These are phyloP conservation scores for Arthrobotrys pseudoclavata DNA, from an alignment of 2,329 filamentous ascomycete species.

Conservation along the genomic window DNA sequence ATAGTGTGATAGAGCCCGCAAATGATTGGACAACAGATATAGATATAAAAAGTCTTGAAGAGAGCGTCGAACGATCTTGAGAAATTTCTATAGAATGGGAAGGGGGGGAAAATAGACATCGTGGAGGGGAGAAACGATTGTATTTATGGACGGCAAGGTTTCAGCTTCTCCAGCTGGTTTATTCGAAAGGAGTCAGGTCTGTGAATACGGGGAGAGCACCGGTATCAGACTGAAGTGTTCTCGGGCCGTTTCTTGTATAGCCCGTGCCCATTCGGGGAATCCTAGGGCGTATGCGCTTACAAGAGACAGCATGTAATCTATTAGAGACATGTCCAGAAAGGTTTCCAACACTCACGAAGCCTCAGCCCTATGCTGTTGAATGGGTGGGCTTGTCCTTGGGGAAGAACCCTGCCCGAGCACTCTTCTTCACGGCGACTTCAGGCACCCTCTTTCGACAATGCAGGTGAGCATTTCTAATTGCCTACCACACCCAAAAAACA, in stretches of 20 bases:
- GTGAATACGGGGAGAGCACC: slow-evolving; percentile 16
- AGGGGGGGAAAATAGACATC: slow-evolving; percentile 13
- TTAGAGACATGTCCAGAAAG: slow-evolving; percentile 28
- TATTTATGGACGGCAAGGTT: slow-evolving; percentile 55
- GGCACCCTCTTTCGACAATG: slow-evolving; percentile 47
- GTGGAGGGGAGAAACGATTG: slow-evolving; percentile 40
- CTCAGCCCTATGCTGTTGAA: slow-evolving; percentile 49
- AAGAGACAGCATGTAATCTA: slow-evolving; percentile 31
- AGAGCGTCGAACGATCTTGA: slow-evolving; percentile 21
- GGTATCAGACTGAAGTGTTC: slow-evolving; percentile 18
- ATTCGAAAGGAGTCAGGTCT: slow-evolving; percentile 23
- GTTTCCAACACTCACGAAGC: slow-evolving; percentile 6
- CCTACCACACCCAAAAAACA: slow-evolving; percentile 48
- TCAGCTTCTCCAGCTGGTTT: slow-evolving; percentile 37
- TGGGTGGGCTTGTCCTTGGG: slow-evolving; percentile 19
- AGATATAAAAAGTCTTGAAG: background rate
- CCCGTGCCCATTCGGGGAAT: slow-evolving; percentile 19
- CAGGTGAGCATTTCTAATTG: slow-evolving; percentile 59
- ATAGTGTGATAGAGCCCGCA: background rate
- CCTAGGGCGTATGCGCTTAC: slow-evolving; percentile 23
- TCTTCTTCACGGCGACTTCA: slow-evolving; percentile 25
- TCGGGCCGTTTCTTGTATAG: slow-evolving; percentile 35
- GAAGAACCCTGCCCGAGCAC: slow-evolving; percentile 32
- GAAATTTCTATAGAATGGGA: slow-evolving; percentile 31
- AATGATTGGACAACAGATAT: background rate